Conservation (phyloP, 2,329 filamentous ascomycete species). For the Sporothrix protearum region DNA sequence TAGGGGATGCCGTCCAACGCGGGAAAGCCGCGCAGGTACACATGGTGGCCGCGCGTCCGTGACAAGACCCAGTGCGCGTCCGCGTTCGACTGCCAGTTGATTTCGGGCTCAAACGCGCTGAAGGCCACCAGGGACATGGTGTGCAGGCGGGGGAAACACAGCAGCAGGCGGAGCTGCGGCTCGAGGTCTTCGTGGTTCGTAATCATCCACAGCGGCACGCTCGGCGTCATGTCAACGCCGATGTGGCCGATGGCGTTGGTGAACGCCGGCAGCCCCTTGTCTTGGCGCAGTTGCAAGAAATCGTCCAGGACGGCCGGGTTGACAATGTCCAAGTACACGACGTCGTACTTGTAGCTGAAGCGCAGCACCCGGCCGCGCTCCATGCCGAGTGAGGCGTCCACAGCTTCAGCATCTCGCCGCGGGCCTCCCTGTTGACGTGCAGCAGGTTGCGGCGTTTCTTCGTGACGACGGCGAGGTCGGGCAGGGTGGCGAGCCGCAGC, state of each 20-base stretch:
- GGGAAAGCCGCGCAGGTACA: constrained; percentile 24
- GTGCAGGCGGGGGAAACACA: constrained; percentile 27
- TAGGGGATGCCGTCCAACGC: constrained; percentile 24
- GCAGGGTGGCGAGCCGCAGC: constrained; percentile 25
- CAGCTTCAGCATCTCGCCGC: constrained; percentile 20
- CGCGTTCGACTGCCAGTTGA: constrained; percentile 21
- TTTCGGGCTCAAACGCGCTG: constrained; percentile 22
- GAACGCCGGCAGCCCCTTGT: constrained; percentile 20
- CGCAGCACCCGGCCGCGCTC: constrained; percentile 18
- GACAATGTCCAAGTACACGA: constrained; percentile 27
- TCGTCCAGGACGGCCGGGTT: constrained; percentile 24
- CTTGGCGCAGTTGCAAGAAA: background rate
- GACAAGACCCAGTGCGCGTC: constrained; percentile 25
- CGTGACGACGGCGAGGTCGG: constrained; percentile 24
- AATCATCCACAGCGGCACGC: constrained; percentile 25
- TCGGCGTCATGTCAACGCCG: constrained; percentile 29
- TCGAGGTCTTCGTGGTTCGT: constrained; percentile 22
- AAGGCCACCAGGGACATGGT: constrained; percentile 28
- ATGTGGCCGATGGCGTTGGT: constrained; percentile 23
- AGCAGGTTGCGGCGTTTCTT: constrained; percentile 22
- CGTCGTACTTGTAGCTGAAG: constrained; percentile 22
- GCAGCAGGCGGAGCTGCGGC: constrained; percentile 24
- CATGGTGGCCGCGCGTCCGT: constrained; percentile 17
- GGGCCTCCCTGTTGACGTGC: constrained; percentile 24
- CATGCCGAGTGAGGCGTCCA: constrained; percentile 17